Conservation (phyloP, 768 basidiomycete genomes). For the Porphyrellus cyaneotinctus region DNA sequence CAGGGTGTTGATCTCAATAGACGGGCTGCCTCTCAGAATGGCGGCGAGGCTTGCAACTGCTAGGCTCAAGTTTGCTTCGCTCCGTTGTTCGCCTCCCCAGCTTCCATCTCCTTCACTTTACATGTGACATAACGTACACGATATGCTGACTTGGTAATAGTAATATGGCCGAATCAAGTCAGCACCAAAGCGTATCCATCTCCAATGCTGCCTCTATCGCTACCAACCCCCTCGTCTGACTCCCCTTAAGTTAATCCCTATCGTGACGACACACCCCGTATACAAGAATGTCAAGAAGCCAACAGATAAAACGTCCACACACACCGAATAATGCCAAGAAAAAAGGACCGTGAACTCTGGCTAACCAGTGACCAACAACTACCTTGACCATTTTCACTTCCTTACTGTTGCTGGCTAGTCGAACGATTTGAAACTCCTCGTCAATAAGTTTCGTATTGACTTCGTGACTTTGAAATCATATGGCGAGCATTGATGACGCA, state of each 20-base stretch:
- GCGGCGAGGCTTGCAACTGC: slow-evolving; percentile 74
- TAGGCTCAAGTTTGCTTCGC: slow-evolving; percentile 31
- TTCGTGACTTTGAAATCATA: slow-evolving; percentile 49
- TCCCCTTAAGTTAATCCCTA: too few relatives aligned
- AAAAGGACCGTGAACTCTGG: neutral
- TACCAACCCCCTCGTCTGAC: neutral
- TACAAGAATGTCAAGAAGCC: neutral
- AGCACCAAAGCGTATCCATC: slow-evolving; percentile 1
- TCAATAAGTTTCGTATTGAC: slow-evolving; percentile 43
- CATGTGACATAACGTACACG: slow-evolving; percentile 31
- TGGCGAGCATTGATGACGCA: slow-evolving; percentile 51
- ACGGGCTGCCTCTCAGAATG: slow-evolving; percentile 46
- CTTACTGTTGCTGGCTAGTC: slow-evolving; percentile 44
- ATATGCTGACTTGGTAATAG: slow-evolving; percentile 29
- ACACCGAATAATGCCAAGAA: neutral
- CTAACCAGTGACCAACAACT: too few relatives aligned
- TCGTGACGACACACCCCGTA: too few relatives aligned
- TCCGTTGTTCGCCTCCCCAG: neutral
- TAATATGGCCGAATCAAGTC: slow-evolving; percentile 6
- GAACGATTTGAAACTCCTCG: slow-evolving; percentile 38
- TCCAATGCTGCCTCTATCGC: too few relatives aligned
- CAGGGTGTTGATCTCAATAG: slow-evolving; percentile 81
- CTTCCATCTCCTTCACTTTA: slow-evolving; percentile 14
- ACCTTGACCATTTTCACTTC: slow-evolving; percentile 11
- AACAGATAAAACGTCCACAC: neutral